Base-by-base conservation (phyloP, 139 green algal species). In the Zygnema circumcarinatum region DNA sequence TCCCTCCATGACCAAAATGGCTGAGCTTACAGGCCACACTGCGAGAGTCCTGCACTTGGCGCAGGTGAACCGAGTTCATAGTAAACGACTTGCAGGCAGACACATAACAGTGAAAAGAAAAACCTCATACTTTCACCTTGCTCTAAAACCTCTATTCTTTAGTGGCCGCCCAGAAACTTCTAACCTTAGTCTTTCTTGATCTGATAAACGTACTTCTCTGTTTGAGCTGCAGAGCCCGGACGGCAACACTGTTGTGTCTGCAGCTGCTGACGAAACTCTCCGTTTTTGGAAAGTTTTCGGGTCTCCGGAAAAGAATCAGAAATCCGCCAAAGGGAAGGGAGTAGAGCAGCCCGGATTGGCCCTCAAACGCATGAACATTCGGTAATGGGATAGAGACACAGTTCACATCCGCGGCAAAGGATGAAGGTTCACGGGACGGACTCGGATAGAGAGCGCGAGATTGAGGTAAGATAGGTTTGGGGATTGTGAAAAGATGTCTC, bases 1-100 rank as follows among this genome's bases (percentile, higher is more conserved):
- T 90, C 95, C 95, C 52, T 92, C 92, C 88, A 95, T 98, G 93
- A 90, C 90, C 76, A 97, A 97, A 91, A 92, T 97, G 56, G 95
- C 92, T 7, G 95, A 98, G 89, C 85, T 98, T 40, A 94, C 91
- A 11, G 95, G 95, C 0, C 95, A 98, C 92, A 95, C 91, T 35
- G 93, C 94, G 32, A 91, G 95, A 22, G 95, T 97, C 67, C 91
- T 98, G 38, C 95, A 98, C 94, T 88, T 98, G 47, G 94, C 95
- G 16, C 81, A 95, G 84, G 69, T 78, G 69, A 72, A 29, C 54
- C n/a, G n/a, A n/a, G n/a, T n/a, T n/a, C n/a, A n/a, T n/a, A n/a
- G n/a, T n/a, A n/a, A n/a, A n/a, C n/a, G n/a, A n/a, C n/a, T n/a
- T n/a, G n/a, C n/a, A n/a, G n/a, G n/a, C n/a, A n/a, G n/a, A n/a